These are phyloP conservation scores for Blastobotrys malaysiensis DNA, from an alignment of 1,139 yeast genomes.

Conservation along the genomic window DNA sequence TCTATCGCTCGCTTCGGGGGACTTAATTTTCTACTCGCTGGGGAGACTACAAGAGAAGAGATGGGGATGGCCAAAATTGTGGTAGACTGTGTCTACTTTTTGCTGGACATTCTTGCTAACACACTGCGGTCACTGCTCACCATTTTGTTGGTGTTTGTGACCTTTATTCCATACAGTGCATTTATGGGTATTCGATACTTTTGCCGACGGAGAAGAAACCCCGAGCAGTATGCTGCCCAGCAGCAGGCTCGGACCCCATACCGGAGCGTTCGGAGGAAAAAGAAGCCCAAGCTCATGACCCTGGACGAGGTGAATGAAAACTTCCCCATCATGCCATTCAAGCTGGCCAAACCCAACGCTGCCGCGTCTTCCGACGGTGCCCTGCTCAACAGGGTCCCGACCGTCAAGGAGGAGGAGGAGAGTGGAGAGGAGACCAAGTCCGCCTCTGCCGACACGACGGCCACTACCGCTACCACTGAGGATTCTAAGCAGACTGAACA, in stretches of 20 bases:
- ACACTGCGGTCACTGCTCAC: constrained; percentile 19
- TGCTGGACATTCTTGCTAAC: constrained; percentile 17
- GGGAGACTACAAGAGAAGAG: not conserved
- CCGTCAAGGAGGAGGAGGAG: not conserved
- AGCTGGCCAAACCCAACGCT: constrained; percentile 31
- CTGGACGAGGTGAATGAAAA: constrained; percentile 59
- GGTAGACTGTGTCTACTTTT: not conserved
- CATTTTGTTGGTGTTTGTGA: constrained; percentile 18
- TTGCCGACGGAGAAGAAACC: constrained; percentile 28
- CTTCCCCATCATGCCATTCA: constrained; percentile 60
- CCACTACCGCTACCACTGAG: not conserved
- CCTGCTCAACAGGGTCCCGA: not conserved
- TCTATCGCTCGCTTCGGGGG: not conserved
- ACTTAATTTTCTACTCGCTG: not conserved
- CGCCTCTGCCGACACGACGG: not conserved
- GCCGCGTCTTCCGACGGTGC: constrained; percentile 1
- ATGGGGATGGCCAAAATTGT: constrained; percentile 3
- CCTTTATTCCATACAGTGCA: constrained; percentile 27
- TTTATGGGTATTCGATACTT: constrained; percentile 34
- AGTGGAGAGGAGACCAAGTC: not conserved
- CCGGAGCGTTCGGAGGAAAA: constrained; percentile 21
- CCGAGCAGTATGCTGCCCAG: constrained; percentile 14
- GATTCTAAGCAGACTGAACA: not conserved
- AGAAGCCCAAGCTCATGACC: constrained; percentile 39
- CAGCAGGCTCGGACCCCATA: constrained; percentile 14